A percentile compares a stretch with the other conserved stretches of the same genome.
Evolutionary conservation across 768 basidiomycete genomes (phyloP).

Genomic region (Favolaschia claudopus): DNA sequence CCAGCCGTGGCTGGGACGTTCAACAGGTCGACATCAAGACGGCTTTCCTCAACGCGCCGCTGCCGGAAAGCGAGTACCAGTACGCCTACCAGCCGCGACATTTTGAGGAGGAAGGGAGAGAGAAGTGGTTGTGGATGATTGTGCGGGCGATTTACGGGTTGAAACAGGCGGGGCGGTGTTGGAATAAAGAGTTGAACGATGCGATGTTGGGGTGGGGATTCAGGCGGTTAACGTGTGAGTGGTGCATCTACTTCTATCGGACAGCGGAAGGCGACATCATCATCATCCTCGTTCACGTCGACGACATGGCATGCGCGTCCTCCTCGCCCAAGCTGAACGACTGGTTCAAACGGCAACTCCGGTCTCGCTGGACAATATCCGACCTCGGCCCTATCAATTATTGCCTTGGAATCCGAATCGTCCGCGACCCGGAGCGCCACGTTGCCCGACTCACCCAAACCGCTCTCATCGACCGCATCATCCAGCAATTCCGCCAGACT

Average conservation of each 20-base stretch:
- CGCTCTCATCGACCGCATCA: constrained; percentile 37
- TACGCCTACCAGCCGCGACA: constrained; percentile 48
- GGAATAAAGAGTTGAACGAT: constrained; percentile 32
- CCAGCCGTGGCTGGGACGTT: constrained; percentile 32
- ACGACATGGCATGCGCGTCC: constrained; percentile 26
- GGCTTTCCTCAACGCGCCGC: constrained; percentile 28
- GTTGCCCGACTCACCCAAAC: constrained; percentile 33
- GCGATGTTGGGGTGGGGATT: constrained; percentile 32
- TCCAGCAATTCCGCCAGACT: constrained; percentile 35
- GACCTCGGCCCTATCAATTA: constrained; percentile 41
- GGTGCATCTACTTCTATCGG: constrained; percentile 25
- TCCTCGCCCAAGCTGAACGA: constrained; percentile 29
- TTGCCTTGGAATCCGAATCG: constrained; percentile 45
- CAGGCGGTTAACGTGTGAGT: constrained; percentile 18
- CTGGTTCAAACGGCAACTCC: no score
- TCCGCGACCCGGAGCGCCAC: constrained; percentile 28
- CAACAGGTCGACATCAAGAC: constrained; percentile 43
- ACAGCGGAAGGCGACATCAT: neutral
- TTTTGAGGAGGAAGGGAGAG: constrained; percentile 25
- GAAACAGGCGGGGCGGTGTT: constrained; percentile 35
- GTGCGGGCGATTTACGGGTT: constrained; percentile 34
- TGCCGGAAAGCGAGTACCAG: constrained; percentile 35
- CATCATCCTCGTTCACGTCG: constrained; percentile 27
- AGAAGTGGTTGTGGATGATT: constrained; percentile 24
- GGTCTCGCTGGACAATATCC: constrained; percentile 31